A percentile compares a stretch with the other conserved stretches of the same genome.
phyloP scores from a whole-genome alignment of 306 rosid species.

The Rubus parviflorus region DNA sequence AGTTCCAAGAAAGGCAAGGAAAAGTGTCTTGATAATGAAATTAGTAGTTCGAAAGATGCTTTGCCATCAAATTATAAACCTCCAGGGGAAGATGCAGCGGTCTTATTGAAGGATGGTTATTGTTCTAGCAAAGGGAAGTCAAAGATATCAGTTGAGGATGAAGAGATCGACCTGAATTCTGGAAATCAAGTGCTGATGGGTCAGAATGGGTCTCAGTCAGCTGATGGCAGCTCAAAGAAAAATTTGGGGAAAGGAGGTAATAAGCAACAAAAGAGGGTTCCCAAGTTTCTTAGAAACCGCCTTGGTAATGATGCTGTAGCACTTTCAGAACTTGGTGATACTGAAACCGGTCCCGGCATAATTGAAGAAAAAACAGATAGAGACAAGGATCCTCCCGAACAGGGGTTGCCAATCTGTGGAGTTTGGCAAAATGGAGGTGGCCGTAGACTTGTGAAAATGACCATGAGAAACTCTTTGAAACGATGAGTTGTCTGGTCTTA shows the following conservation, averaged over 20 bases:
- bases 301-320: conserved; percentile 73
- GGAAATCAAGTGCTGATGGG: conserved; percentile 38
- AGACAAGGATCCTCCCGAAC: conserved; percentile 36
- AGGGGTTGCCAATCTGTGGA: conserved; percentile 64
- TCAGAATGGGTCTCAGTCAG: conserved; percentile 36
- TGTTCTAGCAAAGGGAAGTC: conserved; percentile 51
- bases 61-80: conserved; percentile 56
- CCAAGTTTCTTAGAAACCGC: conserved; percentile 72
- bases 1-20: conserved; percentile 76
- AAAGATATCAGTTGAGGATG: conserved; percentile 40
- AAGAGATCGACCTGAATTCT: conserved; percentile 31
- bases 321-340: conserved; percentile 44
- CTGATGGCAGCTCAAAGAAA: conserved; percentile 41
- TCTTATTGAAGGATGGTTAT: conserved; percentile 54
- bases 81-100: conserved; percentile 53
- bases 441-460: conserved; percentile 40
- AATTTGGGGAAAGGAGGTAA: conserved; percentile 53
- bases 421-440: conserved; percentile 89
- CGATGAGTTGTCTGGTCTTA: background rate
- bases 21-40: conserved; percentile 44
- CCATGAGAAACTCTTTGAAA: conserved; percentile 5
- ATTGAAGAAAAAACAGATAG: conserved; percentile 35
- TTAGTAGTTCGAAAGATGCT: conserved; percentile 39
- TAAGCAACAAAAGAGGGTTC: conserved; percentile 74
- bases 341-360: conserved; percentile 24